Percentiles rank a stretch among this genome's conserved stretches.
Conservation (phyloP, 768 basidiomycete species). For the Sporobolomyces pararoseus region DNA sequence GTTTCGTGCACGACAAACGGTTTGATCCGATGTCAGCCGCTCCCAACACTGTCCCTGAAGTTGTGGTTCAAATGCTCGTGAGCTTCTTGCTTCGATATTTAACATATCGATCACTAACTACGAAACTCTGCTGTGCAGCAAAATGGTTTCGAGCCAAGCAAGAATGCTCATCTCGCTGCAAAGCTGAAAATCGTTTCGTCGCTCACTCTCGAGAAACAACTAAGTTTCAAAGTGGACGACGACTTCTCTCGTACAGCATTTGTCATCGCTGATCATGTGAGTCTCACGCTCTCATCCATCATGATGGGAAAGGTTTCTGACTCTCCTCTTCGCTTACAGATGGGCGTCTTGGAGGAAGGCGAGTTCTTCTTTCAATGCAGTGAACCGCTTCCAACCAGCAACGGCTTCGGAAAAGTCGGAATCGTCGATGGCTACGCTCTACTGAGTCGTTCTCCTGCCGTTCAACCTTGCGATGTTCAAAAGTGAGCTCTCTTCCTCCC, state of each 20-base stretch:
- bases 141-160: constrained; percentile 22
- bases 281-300: too few species aligned
- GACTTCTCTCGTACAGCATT: constrained; percentile 25
- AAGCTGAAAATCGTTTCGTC: constrained; percentile 7
- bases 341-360: constrained; percentile 28
- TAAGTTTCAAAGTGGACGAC: constrained; percentile 18
- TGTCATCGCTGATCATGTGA: constrained; percentile 31
- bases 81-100: background rate
- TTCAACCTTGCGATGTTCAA: constrained; percentile 33
- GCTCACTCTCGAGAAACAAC: background rate
- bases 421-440: constrained; percentile 14
- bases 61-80: constrained; percentile 36
- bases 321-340: background rate
- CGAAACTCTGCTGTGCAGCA: too few species aligned
- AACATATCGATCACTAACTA: too few species aligned
- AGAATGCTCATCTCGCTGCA: constrained; percentile 23
- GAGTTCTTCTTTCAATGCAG: constrained; percentile 31
- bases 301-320: too few species aligned
- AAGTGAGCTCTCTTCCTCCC: background rate
- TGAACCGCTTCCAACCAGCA: background rate
- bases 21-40: constrained; percentile 15
- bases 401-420: background rate
- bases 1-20: constrained; percentile 29
- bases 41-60: constrained; percentile 29
- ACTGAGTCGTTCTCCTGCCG: constrained; percentile 16